Base-by-base conservation (phyloP, 1,284 basidiomycete species). In the Malassezia arunalokei region DNA sequence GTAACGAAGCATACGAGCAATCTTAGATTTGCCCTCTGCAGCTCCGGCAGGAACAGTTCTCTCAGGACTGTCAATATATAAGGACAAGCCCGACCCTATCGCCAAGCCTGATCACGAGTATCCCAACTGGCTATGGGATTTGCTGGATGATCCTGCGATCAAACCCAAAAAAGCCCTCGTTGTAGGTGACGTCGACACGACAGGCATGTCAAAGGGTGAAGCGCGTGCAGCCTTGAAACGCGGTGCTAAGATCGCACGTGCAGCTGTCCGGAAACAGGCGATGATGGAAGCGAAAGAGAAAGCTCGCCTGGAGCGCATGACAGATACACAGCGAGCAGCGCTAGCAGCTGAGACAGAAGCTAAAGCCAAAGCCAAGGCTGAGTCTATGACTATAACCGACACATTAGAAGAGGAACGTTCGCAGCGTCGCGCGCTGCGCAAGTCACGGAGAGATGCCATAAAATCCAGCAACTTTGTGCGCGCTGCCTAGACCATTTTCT, bases 71-170 rank as follows among this genome's bases (percentile, higher is more conserved):
- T 83, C 84, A 56, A 87, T 87, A 65, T 77, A 87, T 47, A 94
- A 94, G 74, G 83, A 82, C 59, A 84, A 89, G 67, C 76, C 81
- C 0, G 83, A 86, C 33, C 82, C 92, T 3, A 74, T 89, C 9
- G 87, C 90, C 1, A 75, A 80, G 9, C 77, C 84, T 3, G 90
- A 95, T 74, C 82, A 85, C 35, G 81, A 84, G 64, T 94, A 95
- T 73, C 90, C 90, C 1, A 71, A 80, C 4, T 94, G 90, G 90
- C 74, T 95, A 40, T 95, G 89, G 87, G 82, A 79, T 20, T 71
- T 90, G 40, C 75, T 87, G 8, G 71, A 69, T 29, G 65, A 66
- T 38, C 59, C 65, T 0, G 58, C 59, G 6, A 59, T 62, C 39
- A 51, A 56, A 2, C 56, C 59, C 9, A 51, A 54, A 9, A 64